Evolutionary conservation across 73 alveolate genomes (phyloP).

Genomic region (Paramecium bursaria): DNA sequence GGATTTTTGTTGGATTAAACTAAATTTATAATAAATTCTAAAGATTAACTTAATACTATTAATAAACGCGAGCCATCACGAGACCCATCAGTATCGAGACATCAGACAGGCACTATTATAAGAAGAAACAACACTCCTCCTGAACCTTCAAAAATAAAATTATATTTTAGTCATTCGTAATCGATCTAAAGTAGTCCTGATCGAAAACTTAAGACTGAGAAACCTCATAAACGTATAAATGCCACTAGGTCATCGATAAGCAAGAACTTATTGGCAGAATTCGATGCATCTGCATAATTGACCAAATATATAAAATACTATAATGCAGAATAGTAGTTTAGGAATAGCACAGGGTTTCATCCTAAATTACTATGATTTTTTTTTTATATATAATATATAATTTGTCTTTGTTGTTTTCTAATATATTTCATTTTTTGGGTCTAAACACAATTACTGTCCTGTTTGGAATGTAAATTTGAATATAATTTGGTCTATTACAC

Average conservation of each 20-base stretch:
- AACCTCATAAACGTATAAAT: slow-evolving; percentile 41
- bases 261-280: slow-evolving; percentile 56
- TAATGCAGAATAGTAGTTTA: slow-evolving; percentile 44
- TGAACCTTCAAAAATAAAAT: slow-evolving; percentile 47
- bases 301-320: slow-evolving; percentile 56
- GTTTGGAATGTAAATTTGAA: slow-evolving; percentile 87
- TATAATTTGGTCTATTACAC: slow-evolving; percentile 83
- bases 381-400: too few species aligned
- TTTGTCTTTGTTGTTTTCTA: too few species aligned
- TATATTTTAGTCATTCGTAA: slow-evolving; percentile 29
- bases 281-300: slow-evolving; percentile 55
- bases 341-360: slow-evolving; percentile 59
- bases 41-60: slow-evolving; percentile 10
- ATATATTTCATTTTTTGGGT: too few species aligned
- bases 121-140: slow-evolving; percentile 57
- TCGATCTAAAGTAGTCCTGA: slow-evolving; percentile 45
- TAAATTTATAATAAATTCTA: slow-evolving; percentile 11
- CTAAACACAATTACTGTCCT: slow-evolving; percentile 87
- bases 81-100: not conserved
- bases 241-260: slow-evolving; percentile 57
- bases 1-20: slow-evolving; percentile 18
- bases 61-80: too few species aligned
- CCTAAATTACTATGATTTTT: slow-evolving; percentile 47
- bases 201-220: slow-evolving; percentile 56
- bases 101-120: slow-evolving; percentile 22